These are phyloP conservation scores for Exophiala mesophila DNA, from an alignment of 2,329 filamentous ascomycete genomes.

Conservation along the genomic window DNA sequence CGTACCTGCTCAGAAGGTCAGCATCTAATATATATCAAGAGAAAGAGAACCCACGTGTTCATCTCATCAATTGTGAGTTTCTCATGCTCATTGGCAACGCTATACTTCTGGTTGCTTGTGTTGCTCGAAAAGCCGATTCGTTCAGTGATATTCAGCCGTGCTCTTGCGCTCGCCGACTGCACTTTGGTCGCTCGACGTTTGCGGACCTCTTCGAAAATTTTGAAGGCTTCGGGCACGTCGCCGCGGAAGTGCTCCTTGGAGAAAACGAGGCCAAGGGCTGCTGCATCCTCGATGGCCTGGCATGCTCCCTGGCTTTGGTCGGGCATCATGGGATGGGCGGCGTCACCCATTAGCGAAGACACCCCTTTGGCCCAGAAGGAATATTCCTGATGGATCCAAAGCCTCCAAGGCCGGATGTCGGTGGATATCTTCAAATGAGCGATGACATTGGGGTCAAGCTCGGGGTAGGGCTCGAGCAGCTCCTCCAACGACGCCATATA, in stretches of 20 bases:
- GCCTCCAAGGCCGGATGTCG: not conserved
- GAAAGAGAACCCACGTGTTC: slow-evolving; percentile 51
- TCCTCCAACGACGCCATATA: not conserved
- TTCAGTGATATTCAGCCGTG: slow-evolving; percentile 14
- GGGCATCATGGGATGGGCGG: slow-evolving; percentile 32
- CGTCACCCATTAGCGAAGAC: slow-evolving; percentile 29
- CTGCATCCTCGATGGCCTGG: slow-evolving; percentile 39
- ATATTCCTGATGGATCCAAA: slow-evolving; percentile 10
- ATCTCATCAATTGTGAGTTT: slow-evolving; percentile 66
- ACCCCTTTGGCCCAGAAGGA: slow-evolving; percentile 27
- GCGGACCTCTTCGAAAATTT: slow-evolving; percentile 28
- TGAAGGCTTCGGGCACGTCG: slow-evolving; percentile 21
- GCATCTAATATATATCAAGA: not conserved
- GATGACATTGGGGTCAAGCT: not conserved
- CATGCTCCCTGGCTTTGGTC: slow-evolving; percentile 32
- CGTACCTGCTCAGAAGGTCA: not conserved
- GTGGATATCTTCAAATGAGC: not conserved
- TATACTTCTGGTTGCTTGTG: slow-evolving; percentile 42
- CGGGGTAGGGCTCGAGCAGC: not conserved
- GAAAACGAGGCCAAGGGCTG: slow-evolving; percentile 34
- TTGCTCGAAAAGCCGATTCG: slow-evolving; percentile 13
- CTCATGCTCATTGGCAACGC: slow-evolving; percentile 56
- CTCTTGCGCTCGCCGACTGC: slow-evolving; percentile 28
- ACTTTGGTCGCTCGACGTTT: slow-evolving; percentile 30
- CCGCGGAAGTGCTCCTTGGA: slow-evolving; percentile 15